Base-by-base conservation (phyloP, 768 basidiomycete genomes). In the Panaeolus cyanescens region DNA sequence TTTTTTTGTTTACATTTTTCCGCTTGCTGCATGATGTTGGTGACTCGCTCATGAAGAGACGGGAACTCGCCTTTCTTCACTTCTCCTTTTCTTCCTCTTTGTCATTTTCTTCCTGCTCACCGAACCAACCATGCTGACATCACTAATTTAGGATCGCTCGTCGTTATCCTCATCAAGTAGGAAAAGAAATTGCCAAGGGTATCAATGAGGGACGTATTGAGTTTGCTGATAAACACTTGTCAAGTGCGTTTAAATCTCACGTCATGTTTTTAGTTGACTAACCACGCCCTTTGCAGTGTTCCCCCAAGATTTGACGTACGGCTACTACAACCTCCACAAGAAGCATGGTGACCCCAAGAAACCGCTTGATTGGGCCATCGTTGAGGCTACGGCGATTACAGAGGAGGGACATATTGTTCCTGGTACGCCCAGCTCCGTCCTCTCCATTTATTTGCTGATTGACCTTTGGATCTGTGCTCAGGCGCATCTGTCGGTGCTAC, bases 151-250 rank as follows among this genome's bases (percentile, higher is more conserved):
- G 68, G 68, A 70, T 70, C 56, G 65, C 65, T 4, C 64, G 78
- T 32, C 73, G 81, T 4, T 82, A 81, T 63, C 81, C 81, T 20
- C 80, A 83, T 63, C 80, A 83, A 68, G 80, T 82, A 34, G 81
- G 81, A 3, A 82, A 79, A 63, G 79, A 83, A 6, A 73, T 80
- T 30, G 69, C 80, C 0, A 81, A 80, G 61, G 81, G 81, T 2
- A 83, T 82, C 64, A 82, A 83, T 62, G 75, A 73, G 4, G 80
- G 80, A 3, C 72, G 81, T 2, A 82, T 82, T 56, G 74, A 76
- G 22, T 82, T 82, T 50, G 75, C 80, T 8, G 81, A 82, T 68
- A 82, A 82, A 66, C 80, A 82, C 66, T 71, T 83, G 25, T 80
- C 80, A 12, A 81, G 80, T 80, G 39, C n/a, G 78, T 67, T 9